phyloP scores from a whole-genome alignment of 176 grass and related monocot genomes.

The Zoysia japonica region DNA sequence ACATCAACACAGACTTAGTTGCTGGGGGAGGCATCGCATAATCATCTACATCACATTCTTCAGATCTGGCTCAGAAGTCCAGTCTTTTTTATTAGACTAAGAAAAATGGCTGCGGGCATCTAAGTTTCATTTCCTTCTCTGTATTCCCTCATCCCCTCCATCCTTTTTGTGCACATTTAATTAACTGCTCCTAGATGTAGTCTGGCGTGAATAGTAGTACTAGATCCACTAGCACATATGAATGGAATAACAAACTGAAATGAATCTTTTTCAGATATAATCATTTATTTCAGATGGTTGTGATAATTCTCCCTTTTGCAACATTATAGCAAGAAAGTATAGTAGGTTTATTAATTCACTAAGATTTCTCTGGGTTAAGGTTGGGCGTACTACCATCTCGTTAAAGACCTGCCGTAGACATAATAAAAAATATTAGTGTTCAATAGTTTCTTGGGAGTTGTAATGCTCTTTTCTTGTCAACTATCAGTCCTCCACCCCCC shows the following conservation, averaged over 20 bases:
- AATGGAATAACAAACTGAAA: not conserved
- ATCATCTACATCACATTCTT: not conserved
- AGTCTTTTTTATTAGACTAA: not conserved
- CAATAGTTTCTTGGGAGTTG: not conserved
- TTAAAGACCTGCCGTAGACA: too few relatives aligned
- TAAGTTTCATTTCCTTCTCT: not conserved
- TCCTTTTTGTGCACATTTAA: not conserved
- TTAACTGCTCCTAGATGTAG: not conserved
- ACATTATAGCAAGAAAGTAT: constrained; percentile 4
- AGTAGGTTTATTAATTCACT: not conserved
- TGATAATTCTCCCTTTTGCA: not conserved
- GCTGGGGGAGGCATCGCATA: not conserved
- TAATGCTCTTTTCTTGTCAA: not conserved
- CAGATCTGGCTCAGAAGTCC: not conserved
- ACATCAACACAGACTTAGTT: not conserved
- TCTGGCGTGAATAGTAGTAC: not conserved
- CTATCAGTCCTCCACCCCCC: not conserved
- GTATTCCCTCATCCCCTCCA: not conserved
- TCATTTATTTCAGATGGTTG: not conserved
- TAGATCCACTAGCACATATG: not conserved
- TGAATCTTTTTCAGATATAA: not conserved
- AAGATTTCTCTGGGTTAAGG: constrained; percentile 13
- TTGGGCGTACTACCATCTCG: not conserved
- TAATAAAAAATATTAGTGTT: not conserved
- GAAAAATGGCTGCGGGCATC: not conserved